Percentiles rank a stretch among this genome's conserved stretches.
Conservation (phyloP, 805 yeast genomes). For the Saturnispora hagleri region DNA sequence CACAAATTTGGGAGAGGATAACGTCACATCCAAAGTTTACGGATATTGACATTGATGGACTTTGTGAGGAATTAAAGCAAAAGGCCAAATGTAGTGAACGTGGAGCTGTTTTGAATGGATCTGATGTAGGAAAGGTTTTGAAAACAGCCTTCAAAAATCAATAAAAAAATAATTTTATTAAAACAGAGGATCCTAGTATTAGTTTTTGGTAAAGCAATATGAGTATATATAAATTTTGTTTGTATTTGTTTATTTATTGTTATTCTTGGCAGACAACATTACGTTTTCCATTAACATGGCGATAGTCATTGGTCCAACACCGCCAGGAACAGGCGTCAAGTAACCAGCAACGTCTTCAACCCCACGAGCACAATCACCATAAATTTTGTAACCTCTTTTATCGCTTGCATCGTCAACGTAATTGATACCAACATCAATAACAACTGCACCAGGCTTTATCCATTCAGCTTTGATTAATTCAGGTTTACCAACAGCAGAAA, state of each 20-base stretch:
- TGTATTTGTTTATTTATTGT: background rate
- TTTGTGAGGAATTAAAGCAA: slow-evolving; percentile 78
- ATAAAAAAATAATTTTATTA: background rate
- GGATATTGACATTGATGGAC: slow-evolving; percentile 88
- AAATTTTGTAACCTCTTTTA: slow-evolving; percentile 62
- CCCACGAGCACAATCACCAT: slow-evolving; percentile 69
- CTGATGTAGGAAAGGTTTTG: slow-evolving; percentile 59
- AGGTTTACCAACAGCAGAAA: slow-evolving; percentile 70
- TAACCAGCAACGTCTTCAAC: slow-evolving; percentile 47
- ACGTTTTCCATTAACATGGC: slow-evolving; percentile 74
- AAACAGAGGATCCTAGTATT: background rate
- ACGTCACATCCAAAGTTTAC: slow-evolving; percentile 90
- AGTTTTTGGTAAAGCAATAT: background rate
- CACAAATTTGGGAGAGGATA: slow-evolving; percentile 94
- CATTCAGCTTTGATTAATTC: slow-evolving; percentile 66
- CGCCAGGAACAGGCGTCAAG: slow-evolving; percentile 87
- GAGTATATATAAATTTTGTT: background rate
- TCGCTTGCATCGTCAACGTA: slow-evolving; percentile 56
- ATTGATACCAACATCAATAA: slow-evolving; percentile 80
- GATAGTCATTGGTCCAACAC: slow-evolving; percentile 89
- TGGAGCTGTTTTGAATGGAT: slow-evolving; percentile 80
- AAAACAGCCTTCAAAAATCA: slow-evolving; percentile 7
- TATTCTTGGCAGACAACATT: slow-evolving; percentile 43
- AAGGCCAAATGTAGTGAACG: slow-evolving; percentile 93
- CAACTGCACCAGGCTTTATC: slow-evolving; percentile 58